A percentile compares a stretch with the other conserved stretches of the same genome.
Conservation (phyloP, 257 asterid species). For the Fraxinus anomala region DNA sequence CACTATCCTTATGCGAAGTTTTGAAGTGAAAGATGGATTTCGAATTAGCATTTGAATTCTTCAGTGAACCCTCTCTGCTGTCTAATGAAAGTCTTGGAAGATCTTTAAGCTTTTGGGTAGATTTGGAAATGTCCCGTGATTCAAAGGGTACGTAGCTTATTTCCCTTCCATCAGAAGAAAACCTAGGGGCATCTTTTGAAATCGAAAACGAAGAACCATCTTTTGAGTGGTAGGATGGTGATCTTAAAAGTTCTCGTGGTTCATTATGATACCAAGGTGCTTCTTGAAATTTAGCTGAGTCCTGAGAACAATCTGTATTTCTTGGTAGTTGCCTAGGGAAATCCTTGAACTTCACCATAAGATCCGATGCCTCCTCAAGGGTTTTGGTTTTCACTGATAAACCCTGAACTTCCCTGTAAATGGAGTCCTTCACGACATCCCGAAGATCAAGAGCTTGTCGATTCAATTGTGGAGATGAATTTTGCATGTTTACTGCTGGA, state of each 20-base stretch:
- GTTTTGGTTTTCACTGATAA: constrained; percentile 43
- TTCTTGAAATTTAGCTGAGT: constrained; percentile 55
- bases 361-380: constrained; percentile 42
- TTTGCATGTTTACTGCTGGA: constrained; percentile 46
- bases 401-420: constrained; percentile 69
- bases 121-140: constrained; percentile 46
- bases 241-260: constrained; percentile 64
- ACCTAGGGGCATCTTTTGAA: constrained; percentile 73
- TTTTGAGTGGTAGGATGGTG: constrained; percentile 64
- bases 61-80: constrained; percentile 61
- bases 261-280: constrained; percentile 55
- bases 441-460: constrained; percentile 62
- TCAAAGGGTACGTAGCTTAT: constrained; percentile 39
- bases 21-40: constrained; percentile 42
- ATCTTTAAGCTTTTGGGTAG: constrained; percentile 64
- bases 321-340: constrained; percentile 46
- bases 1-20: constrained; percentile 41
- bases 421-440: constrained; percentile 79
- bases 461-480: constrained; percentile 45
- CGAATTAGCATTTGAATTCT: constrained; percentile 46
- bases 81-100: constrained; percentile 82
- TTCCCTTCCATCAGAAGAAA: constrained; percentile 81
- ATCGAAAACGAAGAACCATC: constrained; percentile 51
- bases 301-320: constrained; percentile 30
- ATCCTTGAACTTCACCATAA: constrained; percentile 34